These are phyloP conservation scores for Priceomyces melissophilus DNA, from an alignment of 805 yeast species.

Conservation along the genomic window DNA sequence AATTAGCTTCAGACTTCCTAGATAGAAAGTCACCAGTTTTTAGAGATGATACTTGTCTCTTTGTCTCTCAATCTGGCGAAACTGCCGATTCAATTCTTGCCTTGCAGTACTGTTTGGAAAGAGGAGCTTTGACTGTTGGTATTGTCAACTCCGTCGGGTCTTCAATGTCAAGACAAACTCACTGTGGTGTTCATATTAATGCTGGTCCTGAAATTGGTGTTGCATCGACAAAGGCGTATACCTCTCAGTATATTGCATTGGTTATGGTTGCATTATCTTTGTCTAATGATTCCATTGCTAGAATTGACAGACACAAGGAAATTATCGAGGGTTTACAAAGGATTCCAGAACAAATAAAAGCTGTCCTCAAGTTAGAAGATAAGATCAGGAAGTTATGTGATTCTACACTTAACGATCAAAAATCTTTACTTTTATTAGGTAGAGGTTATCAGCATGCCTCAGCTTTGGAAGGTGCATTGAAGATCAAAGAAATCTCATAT, in stretches of 20 bases:
- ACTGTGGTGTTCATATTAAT: constrained; percentile 98
- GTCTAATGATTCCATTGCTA: constrained; percentile 85
- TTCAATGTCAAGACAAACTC: constrained; percentile 91
- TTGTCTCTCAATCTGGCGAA: constrained; percentile 98
- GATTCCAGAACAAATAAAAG: constrained; percentile 82
- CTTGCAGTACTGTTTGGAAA: constrained; percentile 88
- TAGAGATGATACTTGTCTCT: constrained; percentile 95
- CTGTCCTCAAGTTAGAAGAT: constrained; percentile 69
- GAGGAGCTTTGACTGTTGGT: constrained; percentile 97
- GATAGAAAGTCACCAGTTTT: constrained; percentile 96
- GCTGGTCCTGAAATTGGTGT: constrained; percentile 99
- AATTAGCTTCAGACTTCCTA: constrained; percentile 89
- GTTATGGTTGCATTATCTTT: constrained; percentile 96
- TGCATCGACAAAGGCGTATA: constrained; percentile 98
- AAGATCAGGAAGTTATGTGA: constrained; percentile 74
- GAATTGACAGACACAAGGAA: constrained; percentile 69
- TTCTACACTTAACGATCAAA: constrained; percentile 69
- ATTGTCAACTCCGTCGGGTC: constrained; percentile 98
- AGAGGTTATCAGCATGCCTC: constrained; percentile 98
- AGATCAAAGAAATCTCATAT: constrained; percentile 96
- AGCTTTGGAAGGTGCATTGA: constrained; percentile 97
- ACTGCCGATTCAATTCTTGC: constrained; percentile 97
- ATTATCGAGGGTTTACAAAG: constrained; percentile 81
- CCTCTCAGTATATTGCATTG: constrained; percentile 95
- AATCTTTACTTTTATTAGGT: constrained; percentile 86